Evolutionary conservation across 352 stramenopile genomes (phyloP), one percentile per base, ranked within the genome.

Genomic region (Pythium brassicae): DNA sequence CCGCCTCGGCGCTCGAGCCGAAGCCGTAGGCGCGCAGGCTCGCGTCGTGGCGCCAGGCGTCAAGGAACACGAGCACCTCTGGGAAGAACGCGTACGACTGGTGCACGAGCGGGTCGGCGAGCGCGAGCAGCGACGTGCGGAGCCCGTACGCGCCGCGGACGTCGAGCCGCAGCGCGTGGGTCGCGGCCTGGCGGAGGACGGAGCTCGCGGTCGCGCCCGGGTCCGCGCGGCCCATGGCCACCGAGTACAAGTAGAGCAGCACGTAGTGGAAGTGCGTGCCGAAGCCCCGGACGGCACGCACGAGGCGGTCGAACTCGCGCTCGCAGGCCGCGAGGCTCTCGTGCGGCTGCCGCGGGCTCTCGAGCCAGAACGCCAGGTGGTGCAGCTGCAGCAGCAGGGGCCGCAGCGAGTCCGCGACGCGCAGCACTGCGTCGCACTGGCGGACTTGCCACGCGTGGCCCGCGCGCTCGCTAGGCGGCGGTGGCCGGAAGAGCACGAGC

Each of bases 31-130:
- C 68, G 57, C 54, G 77, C 74, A 39, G 76, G 68, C 39, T 76
- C 74, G 22, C 74, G 74, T 58, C 57, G 25, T n/a, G 57, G 23
- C 50, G 50, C 80, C 75, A 90, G 1, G 85, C 72, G 53, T 90
- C 77, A 19, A 90, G 63, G 23, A 65, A 87, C 34, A 86, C 65
- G 8, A 90, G 68, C 25, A 88, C 59, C 34, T 90, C 80, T 0
- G 80, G 80, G 35, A 86, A 87, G 26, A 87, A 87, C 29, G 85
- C 72, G 35, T 84, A 82, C 12, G 80, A 85, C 42, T 90, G 74
- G 17, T 69, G 61, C 29, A 85, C 25, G 8, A 90, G 62, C 20
- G n/a, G 39, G 17, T 55, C 44, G 3, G 29, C 22, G 4, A 40
- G 39, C n/a, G 20, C 9, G 20, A 50, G n/a, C 22, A 50, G 14